A percentile compares a stretch with the other conserved stretches of the same genome.
Evolutionary conservation across 768 basidiomycete species (phyloP).

Genomic region (Leucogyrophana mollusca): DNA sequence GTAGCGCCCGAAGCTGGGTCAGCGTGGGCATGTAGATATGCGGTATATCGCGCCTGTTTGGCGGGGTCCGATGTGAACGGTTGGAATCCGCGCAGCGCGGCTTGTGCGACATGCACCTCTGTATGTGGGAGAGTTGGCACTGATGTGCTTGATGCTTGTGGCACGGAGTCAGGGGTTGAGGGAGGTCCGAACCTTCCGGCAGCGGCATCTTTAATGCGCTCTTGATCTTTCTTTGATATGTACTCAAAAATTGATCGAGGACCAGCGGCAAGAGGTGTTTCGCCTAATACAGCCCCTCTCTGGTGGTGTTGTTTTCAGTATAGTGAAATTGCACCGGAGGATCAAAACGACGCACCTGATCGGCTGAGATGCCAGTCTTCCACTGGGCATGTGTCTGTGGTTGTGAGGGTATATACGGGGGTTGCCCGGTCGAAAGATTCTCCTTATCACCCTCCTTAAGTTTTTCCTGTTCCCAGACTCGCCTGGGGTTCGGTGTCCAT

Average conservation of each 20-base stretch:
- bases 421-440: conserved; percentile 27
- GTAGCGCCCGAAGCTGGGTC: conserved; percentile 40
- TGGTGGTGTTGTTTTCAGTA: conserved; percentile 30
- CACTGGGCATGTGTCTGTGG: conserved; percentile 44
- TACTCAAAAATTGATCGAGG: conserved; percentile 91
- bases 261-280: conserved; percentile 65
- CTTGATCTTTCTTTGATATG: conserved; percentile 88
- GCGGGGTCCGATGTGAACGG: conserved; percentile 75
- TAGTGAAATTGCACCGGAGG: neutral
- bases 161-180: conserved; percentile 24
- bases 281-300: conserved; percentile 85
- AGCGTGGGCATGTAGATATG: conserved; percentile 78
- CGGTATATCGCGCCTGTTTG: conserved; percentile 84
- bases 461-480: conserved; percentile 63
- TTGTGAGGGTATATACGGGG: conserved; percentile 18
- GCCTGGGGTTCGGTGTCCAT: conserved; percentile 82
- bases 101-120: conserved; percentile 79
- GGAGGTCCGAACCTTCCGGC: conserved; percentile 24
- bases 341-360: conserved; percentile 52
- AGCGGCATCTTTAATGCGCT: conserved; percentile 70
- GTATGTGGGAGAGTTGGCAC: conserved; percentile 52
- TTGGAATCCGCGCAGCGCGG: conserved; percentile 86
- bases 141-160: conserved; percentile 25
- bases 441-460: conserved; percentile 42
- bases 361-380: conserved; percentile 64